Base-by-base conservation (phyloP, 1,139 yeast species). In the Candida neerlandica region DNA sequence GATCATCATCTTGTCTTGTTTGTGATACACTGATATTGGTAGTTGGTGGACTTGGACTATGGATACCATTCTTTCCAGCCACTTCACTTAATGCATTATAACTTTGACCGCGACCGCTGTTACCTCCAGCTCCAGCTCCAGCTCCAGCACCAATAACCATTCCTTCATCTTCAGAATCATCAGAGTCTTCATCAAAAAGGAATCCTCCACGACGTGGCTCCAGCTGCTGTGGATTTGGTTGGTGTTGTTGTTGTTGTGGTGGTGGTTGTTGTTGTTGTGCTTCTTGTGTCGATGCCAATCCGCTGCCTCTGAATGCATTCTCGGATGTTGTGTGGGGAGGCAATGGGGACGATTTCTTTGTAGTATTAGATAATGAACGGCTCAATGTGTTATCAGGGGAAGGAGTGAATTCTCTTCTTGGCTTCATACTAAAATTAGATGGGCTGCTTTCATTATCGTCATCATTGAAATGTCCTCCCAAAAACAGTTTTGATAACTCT, bases 1-100 rank as follows among this genome's bases (percentile, higher is more conserved):
- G 34, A n/a, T 49, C 47, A 5, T 46, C 45, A 12, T 43, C 44
- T 26, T 43, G 21, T 35, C 33, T 30, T 29, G 23, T 18, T 42
- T 43, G 32, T 32, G 40, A 42, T 44, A 5, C 15, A 39, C 26
- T 44, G n/a, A 11, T 16, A 38, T 35, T 46, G 7, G 29, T 26
- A 33, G 27, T n/a, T 11, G 37, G 15, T 4, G 68, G 65, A 18
- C 71, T 62, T 12, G 75, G 76, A 60, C 68, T 64, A 21, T 60
- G 58, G 42, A 73, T 70, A 5, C 78, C 77, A 53, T 64, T 73
- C 46, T 62, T 67, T 11, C 77, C 84, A 2, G 85, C 85, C 19
- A 81, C 81, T 55, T 78, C 81, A 45, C 81, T 77, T 38, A 80
- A 64, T 10, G 82, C 71, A 42, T 70, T 67, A 55, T 73, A 74